Percentiles rank a stretch among this genome's conserved stretches.
phyloP scores from a whole-genome alignment of 2,329 filamentous ascomycete genomes.

The Diplodia intermedia region DNA sequence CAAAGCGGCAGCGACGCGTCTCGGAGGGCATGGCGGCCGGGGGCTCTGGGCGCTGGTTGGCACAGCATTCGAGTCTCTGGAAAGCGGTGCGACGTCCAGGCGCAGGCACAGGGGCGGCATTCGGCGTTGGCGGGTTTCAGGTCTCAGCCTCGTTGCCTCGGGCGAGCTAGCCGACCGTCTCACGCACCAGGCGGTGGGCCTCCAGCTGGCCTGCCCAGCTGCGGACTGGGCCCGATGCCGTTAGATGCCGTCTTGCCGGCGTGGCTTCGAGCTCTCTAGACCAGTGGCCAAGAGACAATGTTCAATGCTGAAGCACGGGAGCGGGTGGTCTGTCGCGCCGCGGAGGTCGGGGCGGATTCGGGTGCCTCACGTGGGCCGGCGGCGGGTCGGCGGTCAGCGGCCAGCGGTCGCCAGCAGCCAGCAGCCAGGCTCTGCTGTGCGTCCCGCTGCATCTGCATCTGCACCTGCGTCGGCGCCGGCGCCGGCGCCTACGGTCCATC shows the following conservation, averaged over 20 bases:
- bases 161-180: conserved; percentile 20
- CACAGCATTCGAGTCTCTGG: background rate
- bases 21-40: conserved; percentile 5
- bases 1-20: conserved; percentile 20
- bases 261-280: background rate
- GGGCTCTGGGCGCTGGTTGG: conserved; percentile 6
- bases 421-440: background rate
- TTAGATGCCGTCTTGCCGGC: background rate
- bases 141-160: conserved; percentile 25
- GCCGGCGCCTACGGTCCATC: background rate
- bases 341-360: background rate
- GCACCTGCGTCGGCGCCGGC: no score
- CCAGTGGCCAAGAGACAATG: background rate
- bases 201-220: background rate
- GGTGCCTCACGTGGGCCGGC: background rate
- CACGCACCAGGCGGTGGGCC: conserved; percentile 1
- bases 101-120: background rate
- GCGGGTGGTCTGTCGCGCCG: background rate
- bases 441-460: background rate
- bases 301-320: background rate
- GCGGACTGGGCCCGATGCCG: background rate
- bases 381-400: no score
- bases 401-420: no score
- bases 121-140: conserved; percentile 21
- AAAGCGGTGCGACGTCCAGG: conserved; percentile 4